Evolutionary conservation across 805 yeast species (phyloP).

Genomic region (Nakazawaea populi): DNA sequence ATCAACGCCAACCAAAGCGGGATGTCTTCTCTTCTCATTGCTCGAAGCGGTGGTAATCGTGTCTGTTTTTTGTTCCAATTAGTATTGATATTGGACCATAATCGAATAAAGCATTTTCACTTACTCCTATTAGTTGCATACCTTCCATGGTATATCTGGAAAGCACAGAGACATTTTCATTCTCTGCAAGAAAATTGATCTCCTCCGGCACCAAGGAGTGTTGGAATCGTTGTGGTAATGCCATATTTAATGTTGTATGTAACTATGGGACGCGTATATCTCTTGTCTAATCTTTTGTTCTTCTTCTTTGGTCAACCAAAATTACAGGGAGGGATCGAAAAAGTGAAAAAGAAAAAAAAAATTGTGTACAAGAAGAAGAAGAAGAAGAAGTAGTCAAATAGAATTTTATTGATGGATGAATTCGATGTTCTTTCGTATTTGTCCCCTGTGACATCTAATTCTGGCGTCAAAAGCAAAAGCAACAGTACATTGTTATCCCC

Average conservation of each 20-base stretch:
- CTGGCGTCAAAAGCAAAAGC: too few relatives aligned
- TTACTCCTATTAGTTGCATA: constrained; percentile 58
- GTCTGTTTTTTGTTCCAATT: constrained; percentile 25
- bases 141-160: constrained; percentile 71
- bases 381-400: constrained; percentile 3
- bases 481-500: too few relatives aligned
- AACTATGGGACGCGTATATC: too few relatives aligned
- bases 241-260: constrained; percentile 35
- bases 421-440: constrained; percentile 20
- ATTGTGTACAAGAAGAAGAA: background rate
- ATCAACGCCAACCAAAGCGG: constrained; percentile 88
- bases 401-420: constrained; percentile 1
- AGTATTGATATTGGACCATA: background rate
- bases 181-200: constrained; percentile 80
- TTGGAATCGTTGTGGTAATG: constrained; percentile 51
- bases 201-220: constrained; percentile 69
- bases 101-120: constrained; percentile 16
- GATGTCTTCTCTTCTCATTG: constrained; percentile 62
- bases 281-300: too few relatives aligned
- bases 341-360: background rate
- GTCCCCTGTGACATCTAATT: constrained; percentile 2
- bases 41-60: constrained; percentile 51
- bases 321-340: background rate
- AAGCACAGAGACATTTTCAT: constrained; percentile 63
- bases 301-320: too few relatives aligned